Evolutionary conservation across 257 asterid genomes (phyloP).

Genomic region (Rauvolfia tetraphylla): DNA sequence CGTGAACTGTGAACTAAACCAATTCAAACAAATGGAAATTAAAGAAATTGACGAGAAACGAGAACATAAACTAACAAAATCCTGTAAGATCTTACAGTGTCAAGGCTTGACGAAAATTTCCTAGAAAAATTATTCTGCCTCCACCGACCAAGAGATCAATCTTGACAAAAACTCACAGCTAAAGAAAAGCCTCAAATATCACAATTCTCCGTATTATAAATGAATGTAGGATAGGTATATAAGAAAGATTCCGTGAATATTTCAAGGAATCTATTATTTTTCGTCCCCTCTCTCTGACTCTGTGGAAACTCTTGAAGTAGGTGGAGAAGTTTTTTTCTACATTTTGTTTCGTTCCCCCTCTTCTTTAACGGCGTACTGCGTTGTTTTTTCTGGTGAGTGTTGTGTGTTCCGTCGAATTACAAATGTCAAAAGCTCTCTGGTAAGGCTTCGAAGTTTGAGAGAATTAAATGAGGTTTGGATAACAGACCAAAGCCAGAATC

Average conservation of each 20-base stretch:
- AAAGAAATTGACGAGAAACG: conserved; percentile 3
- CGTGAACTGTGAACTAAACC: conserved; percentile 11
- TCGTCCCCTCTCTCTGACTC: conserved; percentile 3
- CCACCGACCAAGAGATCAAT: conserved; percentile 35
- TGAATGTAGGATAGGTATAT: neutral
- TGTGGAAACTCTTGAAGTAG: conserved; percentile 10
- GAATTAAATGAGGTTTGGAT: conserved; percentile 27
- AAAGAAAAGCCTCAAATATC: conserved; percentile 19
- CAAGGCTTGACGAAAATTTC: conserved; percentile 28
- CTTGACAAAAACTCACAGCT: conserved; percentile 32
- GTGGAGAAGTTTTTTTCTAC: neutral
- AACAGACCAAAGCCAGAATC: conserved; percentile 21
- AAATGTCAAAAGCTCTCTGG: conserved; percentile 14
- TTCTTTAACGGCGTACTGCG: conserved; percentile 1
- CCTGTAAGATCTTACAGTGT: conserved; percentile 36
- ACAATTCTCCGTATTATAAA: neutral
- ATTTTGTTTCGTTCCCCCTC: neutral
- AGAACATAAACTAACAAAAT: conserved; percentile 12
- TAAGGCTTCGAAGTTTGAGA: conserved; percentile 24
- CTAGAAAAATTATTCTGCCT: conserved; percentile 14
- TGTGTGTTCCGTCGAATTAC: neutral
- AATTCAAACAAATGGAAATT: conserved; percentile 12
- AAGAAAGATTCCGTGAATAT: conserved; percentile 41
- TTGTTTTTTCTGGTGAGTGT: neutral
- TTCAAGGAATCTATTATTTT: conserved; percentile 9